Base-by-base conservation (phyloP, 352 stramenopile species). In the Elongisporangium anandrum region DNA sequence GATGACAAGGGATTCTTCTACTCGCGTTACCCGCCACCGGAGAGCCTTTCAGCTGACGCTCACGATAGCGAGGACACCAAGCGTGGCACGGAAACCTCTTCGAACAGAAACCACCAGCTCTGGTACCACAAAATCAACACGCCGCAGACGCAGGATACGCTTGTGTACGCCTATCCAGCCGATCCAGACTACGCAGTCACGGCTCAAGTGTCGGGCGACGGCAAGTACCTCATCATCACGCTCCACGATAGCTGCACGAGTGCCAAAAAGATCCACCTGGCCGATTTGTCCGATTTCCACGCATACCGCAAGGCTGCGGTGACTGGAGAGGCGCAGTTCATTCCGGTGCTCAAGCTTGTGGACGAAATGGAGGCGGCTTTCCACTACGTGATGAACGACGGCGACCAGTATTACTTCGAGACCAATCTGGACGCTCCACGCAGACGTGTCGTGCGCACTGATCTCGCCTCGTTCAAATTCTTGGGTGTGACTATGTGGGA, bases 1-100 rank as follows among this genome's bases (percentile, higher is more conserved):
- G 85, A 94, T 54, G 84, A 88, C 63, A 79, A 79, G 54, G 85
- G 87, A 0, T 94, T 96, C 66, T 96, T 96, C 65, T 96, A 94
- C 69, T 88, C 75, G 52, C 73, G 83, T 0, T 95, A 92, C 70
- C 80, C 81, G 23, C 67, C 84, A n/a, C 34, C 34, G 13, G 70
- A 84, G 47, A 83, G 79, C 50, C 67, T 89, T 56, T 77, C 72
- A 24, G 63, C 72, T 20, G 69, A 75, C 38, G 70, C 73, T 24
- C 71, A 77, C 26, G 69, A 82, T 21, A 50, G 54, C 16, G 65
- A 75, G 22, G 71, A 79, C 38, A 64, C 69, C 29, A 87, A 93
- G 60, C 63, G 69, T 60, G 87, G 85, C 21, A 96, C 85, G 12
- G 84, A 96, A 61, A 92, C 82, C 5, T 79, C 90, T 45, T 53